These are phyloP conservation scores for Parastagonospora nodorum DNA, from an alignment of 2,329 filamentous ascomycete genomes.

Conservation along the genomic window DNA sequence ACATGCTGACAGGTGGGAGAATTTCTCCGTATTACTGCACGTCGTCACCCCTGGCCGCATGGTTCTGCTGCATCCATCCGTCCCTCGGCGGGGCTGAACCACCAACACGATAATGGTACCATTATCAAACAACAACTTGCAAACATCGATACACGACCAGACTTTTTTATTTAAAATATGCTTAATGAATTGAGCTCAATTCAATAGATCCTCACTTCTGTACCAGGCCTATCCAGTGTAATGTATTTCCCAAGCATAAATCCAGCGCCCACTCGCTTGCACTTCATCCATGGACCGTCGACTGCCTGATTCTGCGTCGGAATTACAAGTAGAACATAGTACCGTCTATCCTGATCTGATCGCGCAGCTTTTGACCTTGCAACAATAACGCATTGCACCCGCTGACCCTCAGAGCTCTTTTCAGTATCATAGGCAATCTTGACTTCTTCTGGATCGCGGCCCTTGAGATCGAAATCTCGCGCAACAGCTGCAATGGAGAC, in stretches of 20 bases:
- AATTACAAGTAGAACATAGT: constrained; percentile 18
- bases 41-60: no score
- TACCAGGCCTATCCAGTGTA: constrained; percentile 5
- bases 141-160: background rate
- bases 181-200: background rate
- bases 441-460: constrained; percentile 8
- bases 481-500: constrained; percentile 12
- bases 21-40: constrained; percentile 1
- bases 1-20: background rate
- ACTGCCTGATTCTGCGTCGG: background rate
- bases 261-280: constrained; percentile 19
- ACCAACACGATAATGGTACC: background rate
- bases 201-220: constrained; percentile 8
- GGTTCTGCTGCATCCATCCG: no score
- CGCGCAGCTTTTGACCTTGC: constrained; percentile 7
- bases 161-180: no score
- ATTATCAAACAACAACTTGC: background rate
- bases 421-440: constrained; percentile 17
- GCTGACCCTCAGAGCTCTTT: constrained; percentile 6
- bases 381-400: constrained; percentile 15
- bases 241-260: constrained; percentile 22
- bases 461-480: constrained; percentile 11
- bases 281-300: constrained; percentile 5
- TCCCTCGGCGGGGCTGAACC: background rate
- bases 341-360: constrained; percentile 2